Percentiles rank a stretch among this genome's conserved stretches.
Conservation (phyloP, 108 stramenopile species). For the Conticribra guillardii region DNA sequence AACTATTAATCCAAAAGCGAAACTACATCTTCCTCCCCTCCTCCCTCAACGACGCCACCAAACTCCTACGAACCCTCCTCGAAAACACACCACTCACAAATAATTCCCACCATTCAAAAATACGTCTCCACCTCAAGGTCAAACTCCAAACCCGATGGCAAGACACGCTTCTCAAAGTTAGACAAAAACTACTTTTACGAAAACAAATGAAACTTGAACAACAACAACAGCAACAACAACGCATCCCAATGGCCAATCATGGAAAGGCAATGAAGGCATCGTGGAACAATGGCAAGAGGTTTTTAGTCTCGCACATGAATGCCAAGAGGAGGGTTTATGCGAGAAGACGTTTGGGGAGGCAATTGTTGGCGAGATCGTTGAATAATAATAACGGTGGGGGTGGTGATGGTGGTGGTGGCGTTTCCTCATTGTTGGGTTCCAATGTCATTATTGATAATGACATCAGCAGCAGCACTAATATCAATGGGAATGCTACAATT, state of each 20-base stretch:
- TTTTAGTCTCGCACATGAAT: conserved; percentile 41
- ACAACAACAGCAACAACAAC: conserved; percentile 9
- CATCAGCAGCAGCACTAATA: conserved; percentile 1
- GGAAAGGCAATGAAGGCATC: conserved; percentile 2
- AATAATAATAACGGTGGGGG: conserved; percentile 2
- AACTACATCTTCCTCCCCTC: conserved; percentile 51
- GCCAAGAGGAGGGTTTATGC: conserved; percentile 47
- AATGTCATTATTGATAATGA: not conserved
- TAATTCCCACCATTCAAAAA: conserved; percentile 8
- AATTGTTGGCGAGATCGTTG: conserved; percentile 10
- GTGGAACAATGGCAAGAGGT: conserved; percentile 22
- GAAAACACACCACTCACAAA: not conserved
- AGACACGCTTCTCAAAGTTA: conserved; percentile 16
- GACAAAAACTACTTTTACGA: conserved; percentile 1
- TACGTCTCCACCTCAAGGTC: conserved; percentile 19
- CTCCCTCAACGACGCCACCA: conserved; percentile 26
- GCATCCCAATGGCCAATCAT: conserved; percentile 6
- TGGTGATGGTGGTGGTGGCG: not conserved
- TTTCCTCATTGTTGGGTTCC: not conserved
- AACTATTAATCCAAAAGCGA: conserved; percentile 31
- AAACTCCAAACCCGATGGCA: conserved; percentile 46
- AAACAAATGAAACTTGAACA: conserved; percentile 12
- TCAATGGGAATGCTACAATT: not conserved
- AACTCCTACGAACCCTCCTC: conserved; percentile 31
- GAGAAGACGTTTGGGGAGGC: conserved; percentile 12